Conservation (phyloP, 2,329 filamentous ascomycete species). For the Cordyceps tenuipes region DNA sequence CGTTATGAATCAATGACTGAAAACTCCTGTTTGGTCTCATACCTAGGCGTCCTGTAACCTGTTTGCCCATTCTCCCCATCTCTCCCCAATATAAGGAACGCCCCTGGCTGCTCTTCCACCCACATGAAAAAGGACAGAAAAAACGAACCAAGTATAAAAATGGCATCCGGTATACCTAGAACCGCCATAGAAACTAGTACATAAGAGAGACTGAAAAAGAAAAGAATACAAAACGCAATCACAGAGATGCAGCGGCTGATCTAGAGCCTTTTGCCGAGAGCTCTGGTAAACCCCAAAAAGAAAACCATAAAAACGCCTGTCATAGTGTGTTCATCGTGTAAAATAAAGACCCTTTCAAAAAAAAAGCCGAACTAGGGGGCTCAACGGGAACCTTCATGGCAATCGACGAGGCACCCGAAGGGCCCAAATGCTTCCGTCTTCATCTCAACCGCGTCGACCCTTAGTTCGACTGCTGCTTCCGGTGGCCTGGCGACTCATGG, state of each 20-base stretch:
- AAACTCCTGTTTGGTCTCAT: neutral
- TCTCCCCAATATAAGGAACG: neutral
- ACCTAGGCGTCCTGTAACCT: neutral
- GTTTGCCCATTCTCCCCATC: neutral
- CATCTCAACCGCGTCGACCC: slow-evolving; percentile 23
- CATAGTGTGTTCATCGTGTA: neutral
- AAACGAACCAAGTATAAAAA: neutral
- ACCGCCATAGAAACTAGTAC: neutral
- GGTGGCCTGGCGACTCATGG: slow-evolving; percentile 49
- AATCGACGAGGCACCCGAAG: neutral
- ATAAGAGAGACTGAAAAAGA: neutral
- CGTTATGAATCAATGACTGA: neutral
- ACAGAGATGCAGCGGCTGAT: neutral
- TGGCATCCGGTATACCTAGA: neutral
- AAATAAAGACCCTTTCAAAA: too few species aligned
- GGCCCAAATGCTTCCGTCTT: neutral
- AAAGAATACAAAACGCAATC: neutral
- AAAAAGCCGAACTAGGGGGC: neutral
- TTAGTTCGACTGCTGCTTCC: slow-evolving; percentile 42
- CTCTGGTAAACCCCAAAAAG: neutral
- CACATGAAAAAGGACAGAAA: neutral
- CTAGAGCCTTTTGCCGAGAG: neutral
- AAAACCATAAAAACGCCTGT: slow-evolving; percentile 9
- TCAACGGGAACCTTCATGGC: neutral
- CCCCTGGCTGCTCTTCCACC: neutral